Evolutionary conservation across 2,329 filamentous ascomycete genomes (phyloP).

Genomic region (Chaetomium sp.): DNA sequence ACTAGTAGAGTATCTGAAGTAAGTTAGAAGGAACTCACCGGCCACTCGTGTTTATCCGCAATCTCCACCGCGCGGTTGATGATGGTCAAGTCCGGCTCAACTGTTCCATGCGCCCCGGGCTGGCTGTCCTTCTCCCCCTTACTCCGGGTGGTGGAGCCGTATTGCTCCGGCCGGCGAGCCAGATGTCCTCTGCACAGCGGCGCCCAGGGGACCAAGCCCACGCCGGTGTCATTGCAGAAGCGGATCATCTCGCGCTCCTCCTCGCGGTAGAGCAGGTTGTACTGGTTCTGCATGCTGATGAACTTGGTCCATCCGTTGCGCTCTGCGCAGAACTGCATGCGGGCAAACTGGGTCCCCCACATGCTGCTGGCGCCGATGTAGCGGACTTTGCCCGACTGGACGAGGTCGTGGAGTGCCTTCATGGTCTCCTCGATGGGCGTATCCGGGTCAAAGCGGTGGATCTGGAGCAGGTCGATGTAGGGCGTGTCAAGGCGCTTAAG

Average conservation of each 20-base stretch:
- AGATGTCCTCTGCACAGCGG: constrained; percentile 45
- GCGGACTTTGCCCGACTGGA: constrained; percentile 59
- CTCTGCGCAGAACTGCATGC: constrained; percentile 59
- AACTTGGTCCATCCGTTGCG: constrained; percentile 63
- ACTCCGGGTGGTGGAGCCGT: constrained; percentile 38
- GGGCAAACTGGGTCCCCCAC: constrained; percentile 56
- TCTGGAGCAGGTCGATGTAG: constrained; percentile 58
- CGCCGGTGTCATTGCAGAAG: constrained; percentile 47
- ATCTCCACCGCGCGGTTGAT: constrained; percentile 37
- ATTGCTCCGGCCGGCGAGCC: constrained; percentile 39
- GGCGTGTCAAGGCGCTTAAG: constrained; percentile 41
- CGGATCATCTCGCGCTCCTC: constrained; percentile 55
- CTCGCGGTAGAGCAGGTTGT: constrained; percentile 65
- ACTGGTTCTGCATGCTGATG: constrained; percentile 63
- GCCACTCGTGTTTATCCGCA: constrained; percentile 39
- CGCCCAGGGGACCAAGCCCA: constrained; percentile 47
- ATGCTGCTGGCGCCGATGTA: constrained; percentile 57
- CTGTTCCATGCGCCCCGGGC: constrained; percentile 38
- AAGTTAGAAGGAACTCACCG: constrained; percentile 25
- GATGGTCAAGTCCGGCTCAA: constrained; percentile 40
- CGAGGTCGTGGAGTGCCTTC: constrained; percentile 62
- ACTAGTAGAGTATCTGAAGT: not conserved
- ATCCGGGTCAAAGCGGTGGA: constrained; percentile 60
- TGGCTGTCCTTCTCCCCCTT: constrained; percentile 40
- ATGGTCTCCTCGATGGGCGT: constrained; percentile 63